phyloP scores from a whole-genome alignment of 257 asterid species.

The Knoxia roxburghii region DNA sequence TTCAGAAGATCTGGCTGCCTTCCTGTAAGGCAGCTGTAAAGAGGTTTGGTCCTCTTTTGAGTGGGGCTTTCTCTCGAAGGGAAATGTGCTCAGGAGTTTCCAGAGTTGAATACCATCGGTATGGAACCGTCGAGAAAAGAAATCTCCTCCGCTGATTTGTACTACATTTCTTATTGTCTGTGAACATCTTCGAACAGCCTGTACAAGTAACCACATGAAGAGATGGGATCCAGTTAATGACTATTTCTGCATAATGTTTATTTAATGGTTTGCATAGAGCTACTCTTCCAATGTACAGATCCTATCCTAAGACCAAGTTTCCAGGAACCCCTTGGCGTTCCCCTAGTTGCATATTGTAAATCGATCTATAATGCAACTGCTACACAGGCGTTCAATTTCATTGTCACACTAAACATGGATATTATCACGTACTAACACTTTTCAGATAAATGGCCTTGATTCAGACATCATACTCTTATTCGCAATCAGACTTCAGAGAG shows the following conservation, averaged over 20 bases:
- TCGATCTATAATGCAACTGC: background rate
- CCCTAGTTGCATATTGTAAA: background rate
- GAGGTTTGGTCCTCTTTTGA: conserved; percentile 43
- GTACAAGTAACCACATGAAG: background rate
- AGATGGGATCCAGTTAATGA: background rate
- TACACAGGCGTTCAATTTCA: conserved; percentile 28
- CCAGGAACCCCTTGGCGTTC: background rate
- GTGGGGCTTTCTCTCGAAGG: conserved; percentile 57
- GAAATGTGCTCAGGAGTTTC: conserved; percentile 75
- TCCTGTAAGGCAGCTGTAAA: conserved; percentile 72
- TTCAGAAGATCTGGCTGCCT: conserved; percentile 34
- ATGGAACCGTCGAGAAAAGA: conserved; percentile 85
- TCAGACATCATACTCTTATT: background rate
- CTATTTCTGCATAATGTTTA: background rate
- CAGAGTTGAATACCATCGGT: conserved; percentile 74
- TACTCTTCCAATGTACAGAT: too few relatives aligned
- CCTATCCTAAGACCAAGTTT: too few relatives aligned
- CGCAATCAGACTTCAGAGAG: conserved; percentile 7
- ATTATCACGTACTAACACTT: conserved; percentile 8
- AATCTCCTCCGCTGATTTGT: conserved; percentile 81
- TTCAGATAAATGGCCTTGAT: too few relatives aligned
- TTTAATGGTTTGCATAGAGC: background rate
- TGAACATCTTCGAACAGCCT: conserved; percentile 73
- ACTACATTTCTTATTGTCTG: conserved; percentile 48
- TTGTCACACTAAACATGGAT: background rate